phyloP scores from a whole-genome alignment of 2,329 filamentous ascomycete genomes.

The Dothiorella sarmentorum region DNA sequence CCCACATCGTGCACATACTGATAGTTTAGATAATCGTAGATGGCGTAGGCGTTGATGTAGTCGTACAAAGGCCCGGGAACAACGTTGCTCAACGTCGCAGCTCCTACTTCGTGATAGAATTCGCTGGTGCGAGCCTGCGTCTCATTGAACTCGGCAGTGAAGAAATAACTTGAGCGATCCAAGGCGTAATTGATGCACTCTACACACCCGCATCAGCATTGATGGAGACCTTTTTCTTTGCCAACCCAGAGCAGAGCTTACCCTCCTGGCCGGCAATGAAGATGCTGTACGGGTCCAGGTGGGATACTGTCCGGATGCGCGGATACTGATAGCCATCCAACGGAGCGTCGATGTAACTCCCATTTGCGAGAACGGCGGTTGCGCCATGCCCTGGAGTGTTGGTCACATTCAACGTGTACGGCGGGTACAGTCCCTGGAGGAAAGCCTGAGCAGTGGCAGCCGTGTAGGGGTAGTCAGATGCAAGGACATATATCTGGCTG shows the following conservation, averaged over 20 bases:
- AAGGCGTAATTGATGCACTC: conserved; percentile 27
- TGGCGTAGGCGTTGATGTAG: conserved; percentile 51
- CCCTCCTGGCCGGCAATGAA: conserved; percentile 48
- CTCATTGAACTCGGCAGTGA: conserved; percentile 39
- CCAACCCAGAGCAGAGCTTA: conserved; percentile 38
- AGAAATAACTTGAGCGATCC: conserved; percentile 36
- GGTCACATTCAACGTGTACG: conserved; percentile 35
- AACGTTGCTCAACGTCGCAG: conserved; percentile 42
- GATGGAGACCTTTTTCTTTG: background rate
- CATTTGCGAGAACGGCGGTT: conserved; percentile 48
- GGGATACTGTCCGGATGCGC: conserved; percentile 43
- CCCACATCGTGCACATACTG: conserved; percentile 50
- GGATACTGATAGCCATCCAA: conserved; percentile 58
- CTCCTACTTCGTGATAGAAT: conserved; percentile 49
- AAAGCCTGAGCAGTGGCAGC: conserved; percentile 57
- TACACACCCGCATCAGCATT: background rate
- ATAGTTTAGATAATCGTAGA: conserved; percentile 58
- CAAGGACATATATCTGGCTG: conserved; percentile 47
- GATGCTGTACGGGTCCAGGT: conserved; percentile 50
- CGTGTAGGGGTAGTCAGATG: conserved; percentile 47
- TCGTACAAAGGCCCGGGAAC: conserved; percentile 40
- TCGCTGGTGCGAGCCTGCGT: conserved; percentile 35
- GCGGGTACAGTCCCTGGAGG: conserved; percentile 60
- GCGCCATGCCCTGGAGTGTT: conserved; percentile 25
- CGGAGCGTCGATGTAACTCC: conserved; percentile 45